A percentile compares a stretch with the other conserved stretches of the same genome.
Evolutionary conservation across 140 eudicot genomes (phyloP).

Genomic region (Stevia rebaudiana): DNA sequence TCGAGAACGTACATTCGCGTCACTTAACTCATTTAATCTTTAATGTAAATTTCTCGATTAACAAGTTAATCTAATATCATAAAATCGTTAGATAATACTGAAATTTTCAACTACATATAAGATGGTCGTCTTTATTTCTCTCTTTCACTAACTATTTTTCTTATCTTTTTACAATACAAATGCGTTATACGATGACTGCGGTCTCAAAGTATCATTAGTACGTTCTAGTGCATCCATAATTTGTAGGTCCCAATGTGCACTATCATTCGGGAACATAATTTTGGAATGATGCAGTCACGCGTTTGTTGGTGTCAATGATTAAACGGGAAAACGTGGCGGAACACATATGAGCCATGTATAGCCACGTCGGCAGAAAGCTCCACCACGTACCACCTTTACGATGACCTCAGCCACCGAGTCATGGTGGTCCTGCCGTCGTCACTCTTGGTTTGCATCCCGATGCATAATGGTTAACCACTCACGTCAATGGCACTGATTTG

Average conservation of each 20-base stretch:
- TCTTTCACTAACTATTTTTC: too few relatives aligned
- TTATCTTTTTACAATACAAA: too few relatives aligned
- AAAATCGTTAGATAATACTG: too few relatives aligned
- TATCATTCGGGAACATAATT: conserved; percentile 9
- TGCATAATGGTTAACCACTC: background rate
- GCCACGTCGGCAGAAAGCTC: conserved; percentile 20
- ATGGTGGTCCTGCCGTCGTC: background rate
- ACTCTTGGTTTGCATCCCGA: background rate
- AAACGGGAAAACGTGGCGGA: conserved; percentile 6
- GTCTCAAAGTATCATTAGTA: too few relatives aligned
- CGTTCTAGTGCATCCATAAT: too few relatives aligned
- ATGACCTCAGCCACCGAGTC: conserved; percentile 5
- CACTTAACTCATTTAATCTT: too few relatives aligned
- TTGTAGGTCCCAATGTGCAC: background rate
- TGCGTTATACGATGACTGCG: too few relatives aligned
- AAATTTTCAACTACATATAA: too few relatives aligned
- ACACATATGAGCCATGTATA: background rate
- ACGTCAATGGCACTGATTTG: background rate
- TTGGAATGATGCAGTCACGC: conserved; percentile 2
- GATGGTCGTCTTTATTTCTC: too few relatives aligned
- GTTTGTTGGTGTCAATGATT: conserved; percentile 19
- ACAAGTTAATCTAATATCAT: too few relatives aligned
- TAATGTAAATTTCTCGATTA: too few relatives aligned
- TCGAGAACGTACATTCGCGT: too few relatives aligned
- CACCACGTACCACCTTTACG: conserved; percentile 10